Percentiles rank a stretch among this genome's conserved stretches.
Conservation (phyloP, 2,329 filamentous ascomycete genomes). For the Chalaropsis ovoidea region DNA sequence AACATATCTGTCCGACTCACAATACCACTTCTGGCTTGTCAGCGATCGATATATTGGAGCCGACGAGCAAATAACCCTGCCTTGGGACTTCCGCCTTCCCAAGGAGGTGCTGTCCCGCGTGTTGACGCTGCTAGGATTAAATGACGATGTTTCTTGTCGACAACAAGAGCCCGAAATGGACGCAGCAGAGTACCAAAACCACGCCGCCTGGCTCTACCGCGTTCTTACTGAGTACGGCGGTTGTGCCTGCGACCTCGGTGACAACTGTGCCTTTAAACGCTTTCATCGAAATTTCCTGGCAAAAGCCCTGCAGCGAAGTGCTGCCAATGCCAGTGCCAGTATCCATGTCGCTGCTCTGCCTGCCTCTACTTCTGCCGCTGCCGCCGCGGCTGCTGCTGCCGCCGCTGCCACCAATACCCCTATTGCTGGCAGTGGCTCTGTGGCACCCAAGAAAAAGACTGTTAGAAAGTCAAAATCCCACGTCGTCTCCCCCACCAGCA, state of each 20-base stretch:
- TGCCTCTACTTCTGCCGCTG: neutral
- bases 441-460: slow-evolving; percentile 38
- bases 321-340: slow-evolving; percentile 25
- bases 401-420: neutral
- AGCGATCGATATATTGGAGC: slow-evolving; percentile 64
- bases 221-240: slow-evolving; percentile 70
- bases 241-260: slow-evolving; percentile 60
- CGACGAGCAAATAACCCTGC: slow-evolving; percentile 52
- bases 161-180: slow-evolving; percentile 44
- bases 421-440: neutral
- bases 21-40: slow-evolving; percentile 87
- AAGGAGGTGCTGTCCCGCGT: slow-evolving; percentile 46
- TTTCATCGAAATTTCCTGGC: slow-evolving; percentile 48
- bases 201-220: slow-evolving; percentile 55
- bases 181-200: slow-evolving; percentile 49
- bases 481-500: slow-evolving; percentile 52
- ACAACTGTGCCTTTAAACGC: slow-evolving; percentile 53
- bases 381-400: neutral
- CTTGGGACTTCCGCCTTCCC: slow-evolving; percentile 57
- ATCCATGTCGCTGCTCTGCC: slow-evolving; percentile 25
- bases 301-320: slow-evolving; percentile 36
- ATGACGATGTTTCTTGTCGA: slow-evolving; percentile 48
- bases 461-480: slow-evolving; percentile 46
- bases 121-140: slow-evolving; percentile 50
- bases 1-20: slow-evolving; percentile 67